Conservation (phyloP, 805 yeast genomes). For the Zygosaccharomyces gambellarensis region DNA sequence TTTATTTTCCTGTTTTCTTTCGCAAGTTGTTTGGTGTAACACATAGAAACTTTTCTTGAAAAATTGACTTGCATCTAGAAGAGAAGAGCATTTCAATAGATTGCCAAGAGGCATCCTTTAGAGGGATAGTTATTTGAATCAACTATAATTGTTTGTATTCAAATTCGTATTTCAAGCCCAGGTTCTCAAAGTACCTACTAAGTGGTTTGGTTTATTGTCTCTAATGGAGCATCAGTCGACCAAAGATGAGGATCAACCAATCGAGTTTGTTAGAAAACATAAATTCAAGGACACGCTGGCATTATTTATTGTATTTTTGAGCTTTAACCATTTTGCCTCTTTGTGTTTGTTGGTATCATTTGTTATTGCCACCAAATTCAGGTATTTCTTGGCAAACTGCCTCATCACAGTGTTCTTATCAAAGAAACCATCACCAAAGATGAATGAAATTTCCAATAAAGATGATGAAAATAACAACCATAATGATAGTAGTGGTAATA, state of each 20-base stretch:
- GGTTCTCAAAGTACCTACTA: background rate
- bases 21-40: background rate
- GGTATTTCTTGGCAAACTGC: slow-evolving; percentile 27
- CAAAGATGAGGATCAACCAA: slow-evolving; percentile 15
- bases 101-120: background rate
- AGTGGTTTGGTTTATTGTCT: slow-evolving; percentile 4
- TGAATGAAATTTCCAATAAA: slow-evolving; percentile 16
- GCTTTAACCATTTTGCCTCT: slow-evolving; percentile 29
- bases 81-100: background rate
- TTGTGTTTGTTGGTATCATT: slow-evolving; percentile 24
- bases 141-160: background rate
- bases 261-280: slow-evolving; percentile 24
- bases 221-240: slow-evolving; percentile 4
- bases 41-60: slow-evolving; percentile 1
- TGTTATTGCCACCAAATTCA: slow-evolving; percentile 26
- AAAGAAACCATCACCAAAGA: slow-evolving; percentile 25
- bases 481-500: slow-evolving; percentile 1
- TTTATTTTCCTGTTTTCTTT: background rate
- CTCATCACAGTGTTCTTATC: slow-evolving; percentile 29
- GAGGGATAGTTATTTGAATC: background rate
- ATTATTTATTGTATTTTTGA: slow-evolving; percentile 29
- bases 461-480: background rate
- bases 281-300: slow-evolving; percentile 33
- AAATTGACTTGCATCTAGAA: slow-evolving; percentile 1
- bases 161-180: background rate